Conservation (phyloP, 2,329 filamentous ascomycete genomes). For the Colletotrichum spaethianum region DNA sequence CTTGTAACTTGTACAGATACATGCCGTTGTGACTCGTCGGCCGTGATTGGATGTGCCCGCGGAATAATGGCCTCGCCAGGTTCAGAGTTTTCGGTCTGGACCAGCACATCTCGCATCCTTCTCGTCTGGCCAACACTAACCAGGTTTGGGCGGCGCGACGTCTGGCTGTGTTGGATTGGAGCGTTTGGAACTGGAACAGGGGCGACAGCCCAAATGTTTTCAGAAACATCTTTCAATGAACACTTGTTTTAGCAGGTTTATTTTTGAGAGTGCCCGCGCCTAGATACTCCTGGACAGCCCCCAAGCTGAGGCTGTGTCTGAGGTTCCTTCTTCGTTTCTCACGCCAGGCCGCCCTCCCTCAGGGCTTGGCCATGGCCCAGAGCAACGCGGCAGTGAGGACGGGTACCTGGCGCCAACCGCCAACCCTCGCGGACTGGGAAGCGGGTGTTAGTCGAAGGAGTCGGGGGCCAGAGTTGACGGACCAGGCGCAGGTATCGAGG, state of each 20-base stretch:
- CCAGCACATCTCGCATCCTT: constrained; percentile 31
- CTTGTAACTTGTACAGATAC: constrained; percentile 36
- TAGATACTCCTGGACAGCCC: constrained; percentile 15
- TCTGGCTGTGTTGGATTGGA: not conserved
- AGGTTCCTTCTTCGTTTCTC: constrained; percentile 33
- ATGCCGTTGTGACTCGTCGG: constrained; percentile 25
- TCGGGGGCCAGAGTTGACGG: constrained; percentile 7
- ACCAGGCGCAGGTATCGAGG: constrained; percentile 6
- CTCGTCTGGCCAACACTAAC: constrained; percentile 1
- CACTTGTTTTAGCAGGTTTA: constrained; percentile 9
- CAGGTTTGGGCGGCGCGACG: constrained; percentile 7
- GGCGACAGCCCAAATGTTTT: constrained; percentile 12
- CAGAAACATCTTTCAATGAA: constrained; percentile 18
- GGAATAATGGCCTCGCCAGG: constrained; percentile 31
- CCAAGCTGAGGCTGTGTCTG: constrained; percentile 34
- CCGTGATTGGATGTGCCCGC: constrained; percentile 31
- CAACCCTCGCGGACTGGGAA: constrained; percentile 26
- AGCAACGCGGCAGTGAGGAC: constrained; percentile 27
- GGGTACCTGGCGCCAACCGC: constrained; percentile 31
- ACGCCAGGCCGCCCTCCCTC: constrained; percentile 22
- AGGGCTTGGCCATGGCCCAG: not conserved
- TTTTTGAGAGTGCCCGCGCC: constrained; percentile 7
- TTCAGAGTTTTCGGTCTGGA: constrained; percentile 39
- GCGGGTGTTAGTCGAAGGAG: constrained; percentile 28
- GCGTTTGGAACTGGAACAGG: constrained; percentile 29